Evolutionary conservation across 1,284 basidiomycete species (phyloP), one percentile per base, ranked within the genome.

Genomic region (Cryptococcus wingfieldii): DNA sequence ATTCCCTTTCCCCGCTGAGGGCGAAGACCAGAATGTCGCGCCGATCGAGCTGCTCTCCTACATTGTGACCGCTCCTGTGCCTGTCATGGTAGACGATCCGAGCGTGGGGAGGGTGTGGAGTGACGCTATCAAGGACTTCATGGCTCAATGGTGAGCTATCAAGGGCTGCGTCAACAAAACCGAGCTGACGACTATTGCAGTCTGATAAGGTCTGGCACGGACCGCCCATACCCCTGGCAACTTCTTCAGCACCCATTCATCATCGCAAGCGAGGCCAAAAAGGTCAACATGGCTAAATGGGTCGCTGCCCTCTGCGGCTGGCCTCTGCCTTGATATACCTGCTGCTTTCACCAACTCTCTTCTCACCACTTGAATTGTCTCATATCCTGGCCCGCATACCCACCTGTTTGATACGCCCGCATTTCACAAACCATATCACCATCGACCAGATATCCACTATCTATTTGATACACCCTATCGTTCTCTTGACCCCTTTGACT

Each of bases 11-110:
- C 90, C 94, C 1, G 86, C 84, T 3, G 93, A 97, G 61, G 80
- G 80, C 18, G 81, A 82, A 55, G 73, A 77, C 5, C 79, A 80
- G 16, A 65, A 80, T 67, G 81, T 92, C 43, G 88, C 90, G 4
- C 87, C 92, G 14, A 94, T 98, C 72, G 95, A 98, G 71, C 80
- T 98, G 50, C 84, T 98, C 77, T 88, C 90, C 76, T 87, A 93
- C 71, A 94, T 98, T 65, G 88, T 92, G 23, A 84, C 85, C 53
- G 80, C 95, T 85, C 89, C 90, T 51, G 89, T 92, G 25, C 86
- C 72, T 78, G 86, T 74, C 83, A 90, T 80, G 84, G 86, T 79
- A 25, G 81, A 83, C 60, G 69, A 82, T 52, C 77, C 77, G 4
- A 64, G 67, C 5, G 67, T 77, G 10, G 80, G 81, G 63, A 74